Evolutionary conservation across 2,329 filamentous ascomycete species (phyloP).

Genomic region (Pseudocercospora vitis): DNA sequence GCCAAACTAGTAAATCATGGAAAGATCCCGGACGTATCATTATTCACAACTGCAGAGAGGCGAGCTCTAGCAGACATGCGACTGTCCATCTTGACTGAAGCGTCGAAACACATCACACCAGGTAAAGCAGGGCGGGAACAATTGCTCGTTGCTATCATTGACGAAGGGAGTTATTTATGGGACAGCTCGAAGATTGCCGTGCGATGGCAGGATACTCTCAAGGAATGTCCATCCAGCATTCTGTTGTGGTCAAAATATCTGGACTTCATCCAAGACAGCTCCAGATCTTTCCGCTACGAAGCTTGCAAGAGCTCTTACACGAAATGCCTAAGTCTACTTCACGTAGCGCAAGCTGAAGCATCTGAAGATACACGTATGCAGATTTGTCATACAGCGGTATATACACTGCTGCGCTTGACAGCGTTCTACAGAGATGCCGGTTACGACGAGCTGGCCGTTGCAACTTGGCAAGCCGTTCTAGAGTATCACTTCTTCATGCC

Average conservation of each 20-base stretch:
- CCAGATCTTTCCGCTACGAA: slow-evolving; percentile 67
- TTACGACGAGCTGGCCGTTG: slow-evolving; percentile 72
- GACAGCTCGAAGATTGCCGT: slow-evolving; percentile 59
- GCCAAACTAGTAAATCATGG: slow-evolving; percentile 59
- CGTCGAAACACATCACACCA: slow-evolving; percentile 59
- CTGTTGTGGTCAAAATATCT: slow-evolving; percentile 72
- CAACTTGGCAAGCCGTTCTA: slow-evolving; percentile 78
- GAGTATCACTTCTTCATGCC: slow-evolving; percentile 69
- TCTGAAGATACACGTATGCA: slow-evolving; percentile 8
- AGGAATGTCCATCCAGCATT: slow-evolving; percentile 58
- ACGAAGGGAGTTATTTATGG: slow-evolving; percentile 75
- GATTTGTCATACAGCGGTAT: slow-evolving; percentile 55
- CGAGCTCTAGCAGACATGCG: slow-evolving; percentile 76
- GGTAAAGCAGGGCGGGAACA: slow-evolving; percentile 52
- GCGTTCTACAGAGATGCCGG: slow-evolving; percentile 73
- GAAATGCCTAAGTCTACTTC: slow-evolving; percentile 51
- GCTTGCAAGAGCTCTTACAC: slow-evolving; percentile 60
- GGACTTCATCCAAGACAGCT: slow-evolving; percentile 68
- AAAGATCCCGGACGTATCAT: slow-evolving; percentile 44
- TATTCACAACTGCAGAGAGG: slow-evolving; percentile 60
- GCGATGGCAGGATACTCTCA: slow-evolving; percentile 66
- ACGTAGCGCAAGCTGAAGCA: neutral
- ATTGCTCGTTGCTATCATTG: slow-evolving; percentile 68
- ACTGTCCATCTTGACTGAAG: slow-evolving; percentile 75
- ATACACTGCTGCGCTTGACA: slow-evolving; percentile 74